Evolutionary conservation across 495 filamentous ascomycete species (phyloP).

Genomic region (Penicillium roqueforti): DNA sequence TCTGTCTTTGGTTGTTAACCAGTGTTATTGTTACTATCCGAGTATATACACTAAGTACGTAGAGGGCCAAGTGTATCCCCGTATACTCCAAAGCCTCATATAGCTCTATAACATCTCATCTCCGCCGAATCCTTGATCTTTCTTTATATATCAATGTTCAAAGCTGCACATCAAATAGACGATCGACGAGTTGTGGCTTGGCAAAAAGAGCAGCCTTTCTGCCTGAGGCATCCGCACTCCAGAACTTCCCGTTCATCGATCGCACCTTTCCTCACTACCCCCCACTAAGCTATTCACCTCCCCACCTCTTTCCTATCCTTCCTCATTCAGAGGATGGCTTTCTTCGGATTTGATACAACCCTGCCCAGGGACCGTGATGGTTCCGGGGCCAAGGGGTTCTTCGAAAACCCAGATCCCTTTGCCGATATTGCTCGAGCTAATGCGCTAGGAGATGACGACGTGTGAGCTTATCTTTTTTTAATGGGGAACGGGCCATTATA

Average conservation of each 20-base stretch:
- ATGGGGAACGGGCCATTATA: neutral
- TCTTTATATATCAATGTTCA: neutral
- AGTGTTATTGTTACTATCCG: neutral
- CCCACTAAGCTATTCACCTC: slow-evolving; percentile 8
- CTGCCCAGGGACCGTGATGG: slow-evolving; percentile 54
- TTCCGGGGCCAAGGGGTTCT: slow-evolving; percentile 69
- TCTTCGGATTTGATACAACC: slow-evolving; percentile 80
- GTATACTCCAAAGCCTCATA: neutral
- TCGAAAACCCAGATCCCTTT: slow-evolving; percentile 82
- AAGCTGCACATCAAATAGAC: neutral
- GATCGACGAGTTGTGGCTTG: slow-evolving; percentile 16
- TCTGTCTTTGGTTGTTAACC: neutral
- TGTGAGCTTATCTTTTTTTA: slow-evolving; percentile 49
- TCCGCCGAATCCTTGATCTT: neutral
- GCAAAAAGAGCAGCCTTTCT: neutral
- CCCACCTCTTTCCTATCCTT: slow-evolving; percentile 9
- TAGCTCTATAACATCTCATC: neutral
- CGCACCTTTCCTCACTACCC: slow-evolving; percentile 15
- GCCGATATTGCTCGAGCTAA: slow-evolving; percentile 63
- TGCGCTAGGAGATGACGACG: slow-evolving; percentile 62
- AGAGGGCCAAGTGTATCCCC: neutral
- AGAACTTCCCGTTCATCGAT: slow-evolving; percentile 10
- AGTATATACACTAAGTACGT: neutral
- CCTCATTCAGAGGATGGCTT: slow-evolving; percentile 52
- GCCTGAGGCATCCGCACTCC: slow-evolving; percentile 15